Evolutionary conservation across 345 rosid species (phyloP), one percentile per base, ranked within the genome.

Genomic region (Rubroshorea leprosula): DNA sequence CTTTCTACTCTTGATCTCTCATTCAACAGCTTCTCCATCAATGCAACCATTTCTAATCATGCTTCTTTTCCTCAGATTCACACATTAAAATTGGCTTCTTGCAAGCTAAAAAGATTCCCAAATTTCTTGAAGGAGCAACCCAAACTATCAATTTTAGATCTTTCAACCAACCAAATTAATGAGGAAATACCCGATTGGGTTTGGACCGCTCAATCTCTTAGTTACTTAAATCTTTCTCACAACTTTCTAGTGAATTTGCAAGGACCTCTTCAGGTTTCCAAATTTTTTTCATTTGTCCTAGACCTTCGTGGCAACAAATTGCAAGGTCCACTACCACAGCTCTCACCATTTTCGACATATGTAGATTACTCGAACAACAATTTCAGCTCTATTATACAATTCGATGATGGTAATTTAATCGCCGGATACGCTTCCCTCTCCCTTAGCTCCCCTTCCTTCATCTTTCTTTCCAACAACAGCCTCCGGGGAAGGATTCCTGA

Each of bases 181-280:
- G 80, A 79, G 24, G 0, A 2, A 22, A 49, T 85, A 16, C 88
- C 84, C 0, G 7, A 9, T 4, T 85, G 88, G 92, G 62, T 85
- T 27, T 69, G 23, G 54, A 19, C 0, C 0, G 20, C 75, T 78
- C 13, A 0, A 0, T 0, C 0, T 19, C 52, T 45, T 68, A 6
- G 67, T 67, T 50, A 63, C 63, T 4, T 35, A 35, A 13, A 35
- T 13, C 31, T 27, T 49, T 72, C 76, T 5, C 15, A 1, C 1
- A 72, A 63, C 46, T 19, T 43, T 6, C 62, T 74, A 8, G 31
- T 3, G 8, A 27, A 8, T 27, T 27, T 3, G 4, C 31, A 27
- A 27, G 31, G 8, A 27, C 31, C 31, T 27, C 5, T 27, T 3
- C 4, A 27, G 31, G 31, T 4, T 27, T 27, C 8, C 31, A 27